These are phyloP conservation scores for Euclidium syriacum DNA, from an alignment of 345 rosid species.

Conservation along the genomic window DNA sequence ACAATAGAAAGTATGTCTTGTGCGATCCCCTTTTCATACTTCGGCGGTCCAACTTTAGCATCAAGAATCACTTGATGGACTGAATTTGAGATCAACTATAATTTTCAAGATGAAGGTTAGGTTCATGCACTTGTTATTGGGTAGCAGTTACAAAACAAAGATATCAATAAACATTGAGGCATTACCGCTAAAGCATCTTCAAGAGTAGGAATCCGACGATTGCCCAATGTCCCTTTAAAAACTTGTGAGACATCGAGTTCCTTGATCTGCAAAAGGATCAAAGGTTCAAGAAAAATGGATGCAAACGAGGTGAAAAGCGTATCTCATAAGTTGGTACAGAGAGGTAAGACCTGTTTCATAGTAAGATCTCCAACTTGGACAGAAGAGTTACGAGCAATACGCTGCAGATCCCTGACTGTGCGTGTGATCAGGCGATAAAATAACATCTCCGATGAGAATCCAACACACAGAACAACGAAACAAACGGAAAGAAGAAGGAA, in stretches of 20 bases:
- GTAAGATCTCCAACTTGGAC: slow-evolving; percentile 67
- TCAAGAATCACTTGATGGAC: slow-evolving; percentile 73
- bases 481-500: not conserved
- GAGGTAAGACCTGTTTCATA: slow-evolving; percentile 63
- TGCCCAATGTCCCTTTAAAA: slow-evolving; percentile 31
- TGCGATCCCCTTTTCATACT: slow-evolving; percentile 77
- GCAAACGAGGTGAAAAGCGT: not conserved
- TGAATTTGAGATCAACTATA: slow-evolving; percentile 66
- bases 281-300: not conserved
- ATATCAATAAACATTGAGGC: not conserved
- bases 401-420: slow-evolving; percentile 96
- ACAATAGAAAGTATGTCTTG: slow-evolving; percentile 76
- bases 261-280: slow-evolving; percentile 51
- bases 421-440: slow-evolving; percentile 3
- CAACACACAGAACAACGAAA: not conserved
- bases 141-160: slow-evolving; percentile 5
- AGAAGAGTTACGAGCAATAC: slow-evolving; percentile 62
- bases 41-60: slow-evolving; percentile 92
- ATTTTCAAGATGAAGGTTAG: slow-evolving; percentile 1
- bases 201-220: slow-evolving; percentile 54
- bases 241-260: slow-evolving; percentile 39
- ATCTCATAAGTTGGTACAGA: slow-evolving; percentile 9
- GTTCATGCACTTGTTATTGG: slow-evolving; percentile 9
- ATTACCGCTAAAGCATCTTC: slow-evolving; percentile 80
- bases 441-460: slow-evolving; percentile 9